Evolutionary conservation across 495 filamentous ascomycete species (phyloP).

Genomic region (Penicillium mononematosum): DNA sequence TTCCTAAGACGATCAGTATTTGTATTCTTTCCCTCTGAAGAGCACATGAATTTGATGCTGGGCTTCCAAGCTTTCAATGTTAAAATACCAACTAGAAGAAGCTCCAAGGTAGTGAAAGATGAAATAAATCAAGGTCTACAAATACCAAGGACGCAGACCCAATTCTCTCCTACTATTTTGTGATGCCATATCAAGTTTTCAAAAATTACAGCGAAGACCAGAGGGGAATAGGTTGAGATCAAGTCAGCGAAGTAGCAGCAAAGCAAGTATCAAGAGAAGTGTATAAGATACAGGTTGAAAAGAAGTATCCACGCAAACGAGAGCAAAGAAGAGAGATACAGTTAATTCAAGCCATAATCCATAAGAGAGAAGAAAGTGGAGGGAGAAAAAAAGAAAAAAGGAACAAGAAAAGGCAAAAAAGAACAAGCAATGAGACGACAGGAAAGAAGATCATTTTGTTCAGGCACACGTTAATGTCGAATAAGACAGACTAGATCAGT

Average conservation of each 20-base stretch:
- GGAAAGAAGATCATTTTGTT: slow-evolving; percentile 1
- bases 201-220: not conserved
- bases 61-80: not conserved
- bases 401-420: slow-evolving; percentile 10
- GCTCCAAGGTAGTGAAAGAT: not conserved
- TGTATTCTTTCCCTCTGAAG: not conserved
- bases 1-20: not conserved
- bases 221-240: slow-evolving; percentile 9
- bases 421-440: slow-evolving; percentile 5
- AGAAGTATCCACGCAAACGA: slow-evolving; percentile 14
- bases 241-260: not conserved
- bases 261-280: slow-evolving; percentile 10
- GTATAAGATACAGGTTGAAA: slow-evolving; percentile 17
- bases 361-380: slow-evolving; percentile 10
- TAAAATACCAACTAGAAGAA: not conserved
- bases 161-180: not conserved
- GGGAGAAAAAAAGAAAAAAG: slow-evolving; percentile 14
- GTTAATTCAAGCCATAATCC: slow-evolving; percentile 16
- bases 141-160: not conserved
- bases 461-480: slow-evolving; percentile 7
- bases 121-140: not conserved
- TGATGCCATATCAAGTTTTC: not conserved
- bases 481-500: slow-evolving; percentile 38
- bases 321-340: slow-evolving; percentile 14
- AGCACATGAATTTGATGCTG: not conserved